Conservation (phyloP, 2,329 filamentous ascomycete genomes). For the Penicillium sp. region DNA sequence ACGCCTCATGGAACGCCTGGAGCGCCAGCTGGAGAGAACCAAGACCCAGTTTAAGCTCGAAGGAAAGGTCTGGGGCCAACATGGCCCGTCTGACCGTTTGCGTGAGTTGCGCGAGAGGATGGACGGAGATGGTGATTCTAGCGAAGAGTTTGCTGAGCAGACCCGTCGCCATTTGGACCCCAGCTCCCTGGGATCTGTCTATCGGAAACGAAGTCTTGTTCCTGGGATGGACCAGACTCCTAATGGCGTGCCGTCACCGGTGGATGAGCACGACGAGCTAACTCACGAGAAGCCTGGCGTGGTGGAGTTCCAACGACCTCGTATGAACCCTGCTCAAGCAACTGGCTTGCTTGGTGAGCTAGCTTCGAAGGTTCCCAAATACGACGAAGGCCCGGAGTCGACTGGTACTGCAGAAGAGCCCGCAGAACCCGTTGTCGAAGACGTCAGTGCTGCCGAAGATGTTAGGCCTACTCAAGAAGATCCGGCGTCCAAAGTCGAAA, state of each 20-base stretch:
- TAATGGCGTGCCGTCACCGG: conserved; percentile 43
- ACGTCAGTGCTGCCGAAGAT: conserved; percentile 60
- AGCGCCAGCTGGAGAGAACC: conserved; percentile 91
- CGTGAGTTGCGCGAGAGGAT: conserved; percentile 92
- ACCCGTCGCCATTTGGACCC: conserved; percentile 65
- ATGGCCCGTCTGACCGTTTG: conserved; percentile 85
- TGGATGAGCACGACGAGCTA: conserved; percentile 56
- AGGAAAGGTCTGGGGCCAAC: conserved; percentile 83
- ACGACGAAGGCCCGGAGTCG: conserved; percentile 50
- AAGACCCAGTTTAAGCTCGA: conserved; percentile 98
- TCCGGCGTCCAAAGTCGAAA: conserved; percentile 5
- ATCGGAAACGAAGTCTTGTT: conserved; percentile 52
- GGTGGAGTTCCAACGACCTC: conserved; percentile 69
- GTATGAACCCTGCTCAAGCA: conserved; percentile 60
- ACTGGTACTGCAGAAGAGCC: conserved; percentile 13
- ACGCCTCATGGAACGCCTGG: conserved; percentile 84
- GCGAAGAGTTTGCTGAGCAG: conserved; percentile 51
- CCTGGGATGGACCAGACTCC: conserved; percentile 38
- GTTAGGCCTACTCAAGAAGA: conserved; percentile 13
- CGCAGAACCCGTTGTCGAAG: conserved; percentile 59
- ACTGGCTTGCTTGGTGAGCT: conserved; percentile 69
- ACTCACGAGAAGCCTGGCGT: conserved; percentile 76
- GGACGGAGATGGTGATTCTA: conserved; percentile 63
- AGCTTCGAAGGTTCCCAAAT: conserved; percentile 70
- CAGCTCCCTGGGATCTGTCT: conserved; percentile 70